Evolutionary conservation across 257 asterid genomes (phyloP), one percentile per base, ranked within the genome.

Genomic region (Solanum microdontum): DNA sequence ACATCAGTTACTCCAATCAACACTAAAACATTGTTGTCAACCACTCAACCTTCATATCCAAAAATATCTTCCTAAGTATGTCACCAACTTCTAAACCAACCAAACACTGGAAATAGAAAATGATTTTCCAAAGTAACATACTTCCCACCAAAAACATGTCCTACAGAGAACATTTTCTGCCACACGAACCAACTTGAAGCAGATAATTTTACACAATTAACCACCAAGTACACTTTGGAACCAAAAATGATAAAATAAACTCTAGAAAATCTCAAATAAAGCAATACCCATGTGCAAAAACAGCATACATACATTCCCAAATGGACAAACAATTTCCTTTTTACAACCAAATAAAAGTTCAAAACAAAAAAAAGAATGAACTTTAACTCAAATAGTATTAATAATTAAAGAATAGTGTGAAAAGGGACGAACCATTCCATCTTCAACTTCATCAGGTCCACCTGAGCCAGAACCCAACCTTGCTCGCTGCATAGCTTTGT

Each of bases 361-460:
- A 66, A 87, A 45, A 66, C 55, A 51, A 32, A 73, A 45, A 45
- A 15, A 3, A 17, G n/a, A 32, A 24, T 51, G 6, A 72, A 39
- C 64, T 70, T 62, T 32, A 87, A 36, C 68, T 33, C 15, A 88
- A 28, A 13, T 7, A 48, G 30, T 55, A 55, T 55, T 55, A 30
- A 8, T 8, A 80, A 80, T 73, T n/a, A 15, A 32, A 43, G 80
- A 86, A 79, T 34, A 87, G 92, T 90, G 92, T 89, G 95, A 88
- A 94, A 94, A 90, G 93, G 94, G 90, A 94, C 98, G 88, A 92
- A 95, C 98, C 98, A 95, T 93, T 92, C 98, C 98, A 85, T 95
- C 98, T 84, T 95, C 95, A 92, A 91, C 92, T 89, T 94, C 98
- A 2, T 95, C 97, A 12, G 96, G 97, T 6, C 87, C 97, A 80